phyloP scores from a whole-genome alignment of 306 rosid genomes.

The Sophora flavescens region DNA sequence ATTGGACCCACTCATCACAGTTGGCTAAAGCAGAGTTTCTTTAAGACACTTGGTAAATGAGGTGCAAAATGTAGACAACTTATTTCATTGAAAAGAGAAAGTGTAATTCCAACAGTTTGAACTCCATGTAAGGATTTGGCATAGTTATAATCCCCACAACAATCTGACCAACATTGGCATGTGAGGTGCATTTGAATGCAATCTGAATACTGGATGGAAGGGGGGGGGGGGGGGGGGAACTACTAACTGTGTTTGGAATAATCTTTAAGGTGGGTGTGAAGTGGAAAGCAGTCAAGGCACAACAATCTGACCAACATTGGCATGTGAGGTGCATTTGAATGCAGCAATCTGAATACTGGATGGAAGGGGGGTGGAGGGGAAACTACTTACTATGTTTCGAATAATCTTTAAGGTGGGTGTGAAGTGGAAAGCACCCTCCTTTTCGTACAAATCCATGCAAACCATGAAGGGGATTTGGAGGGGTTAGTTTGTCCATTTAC shows the following conservation, averaged over 20 bases:
- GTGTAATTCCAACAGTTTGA: not conserved
- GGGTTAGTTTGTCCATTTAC: not conserved
- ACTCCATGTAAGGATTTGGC: not conserved
- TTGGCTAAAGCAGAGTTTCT: not conserved
- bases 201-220: not conserved
- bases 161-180: conserved; percentile 18
- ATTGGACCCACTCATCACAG: not conserved
- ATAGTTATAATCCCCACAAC: not conserved
- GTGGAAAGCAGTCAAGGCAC: conserved; percentile 15
- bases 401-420: too few species aligned
- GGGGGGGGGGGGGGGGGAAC: not conserved
- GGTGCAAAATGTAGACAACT: conserved; percentile 12
- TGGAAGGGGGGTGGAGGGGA: too few species aligned
- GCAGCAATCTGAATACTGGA: too few species aligned
- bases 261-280: not conserved
- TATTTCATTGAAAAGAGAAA: conserved; percentile 7
- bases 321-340: too few species aligned
- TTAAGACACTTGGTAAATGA: not conserved
- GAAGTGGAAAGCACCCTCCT: too few species aligned
- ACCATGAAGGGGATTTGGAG: not conserved
- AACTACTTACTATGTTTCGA: too few species aligned
- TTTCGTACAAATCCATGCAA: too few species aligned
- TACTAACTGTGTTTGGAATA: not conserved
- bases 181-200: conserved; percentile 23
- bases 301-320: too few species aligned